Evolutionary conservation across 1,284 basidiomycete genomes (phyloP).

Genomic region (Singerocomus rubriflavus): DNA sequence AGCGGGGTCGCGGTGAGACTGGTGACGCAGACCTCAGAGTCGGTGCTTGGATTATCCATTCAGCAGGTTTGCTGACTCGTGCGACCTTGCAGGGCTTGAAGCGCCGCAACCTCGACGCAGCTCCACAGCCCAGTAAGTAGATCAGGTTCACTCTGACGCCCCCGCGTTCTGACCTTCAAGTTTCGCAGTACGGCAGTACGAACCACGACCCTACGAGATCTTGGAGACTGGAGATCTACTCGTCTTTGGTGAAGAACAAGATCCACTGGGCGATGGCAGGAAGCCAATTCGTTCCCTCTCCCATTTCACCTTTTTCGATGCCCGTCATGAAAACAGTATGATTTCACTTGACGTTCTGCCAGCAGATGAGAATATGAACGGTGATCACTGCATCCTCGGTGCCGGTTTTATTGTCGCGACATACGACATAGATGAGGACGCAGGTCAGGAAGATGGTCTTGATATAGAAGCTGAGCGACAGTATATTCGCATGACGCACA

Average conservation of each 20-base stretch:
- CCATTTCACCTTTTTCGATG: slow-evolving; percentile 42
- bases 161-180: slow-evolving; percentile 1
- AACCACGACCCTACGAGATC: slow-evolving; percentile 29
- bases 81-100: slow-evolving; percentile 17
- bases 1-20: slow-evolving; percentile 22
- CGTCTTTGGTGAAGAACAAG: slow-evolving; percentile 34
- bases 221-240: slow-evolving; percentile 30
- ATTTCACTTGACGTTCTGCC: slow-evolving; percentile 30
- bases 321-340: slow-evolving; percentile 22
- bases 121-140: slow-evolving; percentile 18
- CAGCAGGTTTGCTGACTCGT: not conserved
- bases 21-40: slow-evolving; percentile 20
- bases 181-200: slow-evolving; percentile 24
- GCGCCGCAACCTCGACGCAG: slow-evolving; percentile 29
- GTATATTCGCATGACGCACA: slow-evolving; percentile 35
- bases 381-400: slow-evolving; percentile 28
- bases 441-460: slow-evolving; percentile 41
- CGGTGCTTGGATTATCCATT: not conserved
- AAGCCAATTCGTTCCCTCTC: slow-evolving; percentile 39
- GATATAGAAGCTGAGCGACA: slow-evolving; percentile 28
- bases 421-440: slow-evolving; percentile 41
- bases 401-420: slow-evolving; percentile 36
- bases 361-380: slow-evolving; percentile 17
- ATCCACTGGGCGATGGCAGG: slow-evolving; percentile 20
- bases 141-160: not conserved